Base-by-base conservation (phyloP, 2,329 filamentous ascomycete species). In the Arthrobotrys conoides region DNA sequence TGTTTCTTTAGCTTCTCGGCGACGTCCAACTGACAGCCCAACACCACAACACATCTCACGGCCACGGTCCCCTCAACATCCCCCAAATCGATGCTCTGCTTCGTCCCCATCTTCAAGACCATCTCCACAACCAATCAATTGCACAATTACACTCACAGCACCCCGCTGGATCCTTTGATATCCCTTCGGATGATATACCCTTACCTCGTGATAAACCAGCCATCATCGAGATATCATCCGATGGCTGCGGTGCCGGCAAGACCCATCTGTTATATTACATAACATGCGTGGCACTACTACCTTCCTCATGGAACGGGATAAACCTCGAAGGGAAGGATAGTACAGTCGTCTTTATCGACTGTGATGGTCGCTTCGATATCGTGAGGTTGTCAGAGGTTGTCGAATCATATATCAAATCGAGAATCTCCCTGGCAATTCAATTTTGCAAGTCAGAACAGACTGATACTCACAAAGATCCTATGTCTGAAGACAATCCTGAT, bases 241-340 rank as follows among this genome's bases (percentile, higher is more conserved):
- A 79, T 22, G 51, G 66, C 18, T 30, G 64, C 2, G 38, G 64
- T 30, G 59, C 86, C 10, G 90, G 89, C 9, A 90, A 90, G 83
- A 88, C 89, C 0, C 87, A 88, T 41, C 82, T 91, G 0, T 84
- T 91, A 41, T 89, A 90, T 83, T 86, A 88, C 76, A 83, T 91
- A 48, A 85, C 86, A 30, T 86, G 87, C 1, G 81, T 86, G 9
- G 86, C 87, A 38, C 84, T 89, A 8, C 84, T 91, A 0, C 88
- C 89, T 0, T 67, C 80, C 10, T 75, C 80, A 4, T 80, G 82
- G 66, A 80, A 83, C 0, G 82, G 82, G 9, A 76, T 83, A 12
- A 65, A 80, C 0, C 80, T 88, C 0, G 82, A 83, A 27, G 88
- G 89, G 18, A 86, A 86, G 63, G 84, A 85, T 33, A 84, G 86